phyloP scores from a whole-genome alignment of 495 filamentous ascomycete genomes.

The Haplographium delicatum region DNA sequence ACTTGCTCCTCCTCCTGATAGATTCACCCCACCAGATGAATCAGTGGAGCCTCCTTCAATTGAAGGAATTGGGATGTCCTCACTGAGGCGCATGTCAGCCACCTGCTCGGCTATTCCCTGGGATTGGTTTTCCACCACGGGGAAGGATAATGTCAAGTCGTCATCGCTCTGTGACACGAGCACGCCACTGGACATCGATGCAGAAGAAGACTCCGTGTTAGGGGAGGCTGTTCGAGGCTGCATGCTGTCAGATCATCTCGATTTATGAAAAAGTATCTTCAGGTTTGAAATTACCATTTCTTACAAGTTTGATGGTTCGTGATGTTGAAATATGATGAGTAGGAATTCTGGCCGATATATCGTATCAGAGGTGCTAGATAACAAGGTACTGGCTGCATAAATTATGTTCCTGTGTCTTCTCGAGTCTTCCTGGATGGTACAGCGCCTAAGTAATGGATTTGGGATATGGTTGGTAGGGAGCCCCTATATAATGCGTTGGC shows the following conservation, averaged over 20 bases:
- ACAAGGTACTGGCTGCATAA: neutral
- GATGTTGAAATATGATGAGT: neutral
- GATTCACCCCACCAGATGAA: slow-evolving; percentile 6
- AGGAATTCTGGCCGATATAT: neutral
- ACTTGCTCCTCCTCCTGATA: neutral
- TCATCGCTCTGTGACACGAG: slow-evolving; percentile 5
- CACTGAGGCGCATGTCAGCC: neutral
- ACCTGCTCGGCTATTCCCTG: neutral
- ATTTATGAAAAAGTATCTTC: neutral
- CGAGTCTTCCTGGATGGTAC: neutral
- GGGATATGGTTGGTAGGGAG: neutral
- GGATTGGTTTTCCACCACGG: neutral
- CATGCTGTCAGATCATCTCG: neutral
- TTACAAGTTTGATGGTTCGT: neutral
- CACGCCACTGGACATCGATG: neutral
- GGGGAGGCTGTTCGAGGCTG: neutral
- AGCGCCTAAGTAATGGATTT: neutral
- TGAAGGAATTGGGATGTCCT: slow-evolving; percentile 7
- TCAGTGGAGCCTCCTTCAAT: slow-evolving; percentile 5
- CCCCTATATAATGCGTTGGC: neutral
- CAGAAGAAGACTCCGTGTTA: neutral
- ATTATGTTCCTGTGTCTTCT: neutral
- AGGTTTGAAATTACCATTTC: neutral
- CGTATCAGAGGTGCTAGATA: neutral
- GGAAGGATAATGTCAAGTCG: neutral